A percentile compares a stretch with the other conserved stretches of the same genome.
These are phyloP conservation scores for Trypanosoma avium DNA, from an alignment of 208 protist species.

Conservation along the genomic window DNA sequence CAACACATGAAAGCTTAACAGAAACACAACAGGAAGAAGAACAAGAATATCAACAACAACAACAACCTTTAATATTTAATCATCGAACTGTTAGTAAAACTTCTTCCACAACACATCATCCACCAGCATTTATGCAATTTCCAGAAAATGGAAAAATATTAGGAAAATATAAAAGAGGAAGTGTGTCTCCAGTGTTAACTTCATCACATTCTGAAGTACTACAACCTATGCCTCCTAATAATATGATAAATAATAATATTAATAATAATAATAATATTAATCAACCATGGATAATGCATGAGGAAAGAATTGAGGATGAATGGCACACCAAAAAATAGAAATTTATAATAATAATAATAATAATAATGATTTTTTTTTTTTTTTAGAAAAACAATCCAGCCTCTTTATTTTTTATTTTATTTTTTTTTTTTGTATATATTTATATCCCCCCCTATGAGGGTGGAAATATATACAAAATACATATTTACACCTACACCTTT, in stretches of 20 bases:
- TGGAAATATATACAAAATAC: too few species aligned
- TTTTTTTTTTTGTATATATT: constrained; percentile 1
- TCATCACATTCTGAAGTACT: neutral
- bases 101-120: neutral
- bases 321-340: constrained; percentile 1
- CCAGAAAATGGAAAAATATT: neutral
- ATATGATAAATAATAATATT: neutral
- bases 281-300: constrained; percentile 6
- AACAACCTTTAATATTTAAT: neutral
- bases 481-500: too few species aligned
- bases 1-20: too few species aligned
- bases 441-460: too few species aligned
- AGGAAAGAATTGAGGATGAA: constrained; percentile 8
- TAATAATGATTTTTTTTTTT: too few species aligned
- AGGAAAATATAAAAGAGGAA: too few species aligned
- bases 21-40: too few species aligned
- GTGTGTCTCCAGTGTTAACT: too few species aligned
- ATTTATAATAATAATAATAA: too few species aligned
- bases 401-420: neutral
- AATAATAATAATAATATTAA: neutral
- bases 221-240: too few species aligned
- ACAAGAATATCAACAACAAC: neutral
- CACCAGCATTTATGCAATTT: neutral
- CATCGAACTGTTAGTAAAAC: neutral
- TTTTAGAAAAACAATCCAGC: too few species aligned